These are phyloP conservation scores for Magnaporthiopsis rhizophila DNA, from an alignment of 2,329 filamentous ascomycete species.

Conservation along the genomic window DNA sequence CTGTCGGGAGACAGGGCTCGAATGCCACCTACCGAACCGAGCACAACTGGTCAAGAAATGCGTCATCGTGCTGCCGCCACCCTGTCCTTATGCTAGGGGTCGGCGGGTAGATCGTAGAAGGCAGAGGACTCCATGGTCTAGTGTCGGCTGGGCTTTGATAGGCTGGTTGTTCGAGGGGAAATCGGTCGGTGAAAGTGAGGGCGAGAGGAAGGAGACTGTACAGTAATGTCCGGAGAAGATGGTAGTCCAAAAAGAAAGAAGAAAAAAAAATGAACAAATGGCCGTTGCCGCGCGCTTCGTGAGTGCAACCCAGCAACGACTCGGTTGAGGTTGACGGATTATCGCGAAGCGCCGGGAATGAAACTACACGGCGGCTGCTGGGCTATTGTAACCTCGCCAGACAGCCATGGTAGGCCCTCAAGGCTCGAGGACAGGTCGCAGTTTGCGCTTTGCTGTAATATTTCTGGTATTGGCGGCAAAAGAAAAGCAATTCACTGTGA, in stretches of 20 bases:
- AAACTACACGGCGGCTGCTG: not conserved
- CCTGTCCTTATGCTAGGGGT: not conserved
- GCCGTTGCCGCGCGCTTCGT: not conserved
- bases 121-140: too few relatives aligned
- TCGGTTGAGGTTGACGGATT: not conserved
- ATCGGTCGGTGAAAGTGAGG: too few relatives aligned
- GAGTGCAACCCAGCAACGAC: not conserved
- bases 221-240: not conserved
- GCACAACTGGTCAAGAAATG: not conserved
- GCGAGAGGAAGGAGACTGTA: too few relatives aligned
- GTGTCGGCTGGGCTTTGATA: not conserved
- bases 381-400: not conserved
- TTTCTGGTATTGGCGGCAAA: not conserved
- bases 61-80: not conserved
- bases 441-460: slow-evolving; percentile 2
- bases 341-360: not conserved
- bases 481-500: not conserved
- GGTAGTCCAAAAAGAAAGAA: not conserved
- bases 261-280: not conserved
- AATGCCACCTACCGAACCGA: not conserved
- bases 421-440: not conserved
- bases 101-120: not conserved
- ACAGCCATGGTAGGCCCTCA: slow-evolving; percentile 4
- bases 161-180: not conserved
- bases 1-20: not conserved